phyloP scores from a whole-genome alignment of 169 alveolate species.

The Plasmodium sp. region DNA sequence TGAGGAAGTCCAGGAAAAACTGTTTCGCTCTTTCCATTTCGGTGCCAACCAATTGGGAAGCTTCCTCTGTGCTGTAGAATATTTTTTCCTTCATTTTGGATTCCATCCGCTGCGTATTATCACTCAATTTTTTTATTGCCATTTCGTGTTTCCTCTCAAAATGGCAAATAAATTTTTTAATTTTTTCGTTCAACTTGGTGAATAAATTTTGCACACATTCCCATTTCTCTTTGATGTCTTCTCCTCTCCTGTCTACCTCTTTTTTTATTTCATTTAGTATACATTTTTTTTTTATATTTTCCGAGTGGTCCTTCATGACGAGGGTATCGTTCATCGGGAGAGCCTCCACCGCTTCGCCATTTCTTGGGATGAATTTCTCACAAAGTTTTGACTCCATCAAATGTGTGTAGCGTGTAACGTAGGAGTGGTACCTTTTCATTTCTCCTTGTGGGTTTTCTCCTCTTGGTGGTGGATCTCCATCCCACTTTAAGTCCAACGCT shows the following conservation, averaged over 20 bases:
- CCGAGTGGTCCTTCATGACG: not conserved
- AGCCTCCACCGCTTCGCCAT: not conserved
- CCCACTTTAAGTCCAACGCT: not conserved
- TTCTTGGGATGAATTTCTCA: not conserved
- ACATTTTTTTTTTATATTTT: not conserved
- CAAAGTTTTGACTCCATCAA: not conserved
- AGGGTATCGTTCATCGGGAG: not conserved
- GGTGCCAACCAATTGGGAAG: not conserved
- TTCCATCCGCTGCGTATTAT: not conserved
- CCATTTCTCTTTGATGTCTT: constrained; percentile 4
- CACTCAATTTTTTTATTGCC: not conserved
- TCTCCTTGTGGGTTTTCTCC: not conserved
- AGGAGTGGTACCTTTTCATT: not conserved
- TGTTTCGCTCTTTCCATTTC: constrained; percentile 33
- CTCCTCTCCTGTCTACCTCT: not conserved
- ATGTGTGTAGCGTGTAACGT: constrained; percentile 7
- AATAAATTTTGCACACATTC: constrained; percentile 4
- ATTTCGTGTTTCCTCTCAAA: constrained; percentile 34
- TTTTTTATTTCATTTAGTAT: constrained; percentile 9
- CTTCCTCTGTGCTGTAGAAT: not conserved
- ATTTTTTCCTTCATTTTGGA: constrained; percentile 16
- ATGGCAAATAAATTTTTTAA: constrained; percentile 1
- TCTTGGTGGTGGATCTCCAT: not conserved
- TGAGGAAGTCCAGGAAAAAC: constrained; percentile 10
- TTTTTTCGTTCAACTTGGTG: constrained; percentile 20